Conservation (phyloP, 306 rosid species). For the Casuarina glauca region DNA sequence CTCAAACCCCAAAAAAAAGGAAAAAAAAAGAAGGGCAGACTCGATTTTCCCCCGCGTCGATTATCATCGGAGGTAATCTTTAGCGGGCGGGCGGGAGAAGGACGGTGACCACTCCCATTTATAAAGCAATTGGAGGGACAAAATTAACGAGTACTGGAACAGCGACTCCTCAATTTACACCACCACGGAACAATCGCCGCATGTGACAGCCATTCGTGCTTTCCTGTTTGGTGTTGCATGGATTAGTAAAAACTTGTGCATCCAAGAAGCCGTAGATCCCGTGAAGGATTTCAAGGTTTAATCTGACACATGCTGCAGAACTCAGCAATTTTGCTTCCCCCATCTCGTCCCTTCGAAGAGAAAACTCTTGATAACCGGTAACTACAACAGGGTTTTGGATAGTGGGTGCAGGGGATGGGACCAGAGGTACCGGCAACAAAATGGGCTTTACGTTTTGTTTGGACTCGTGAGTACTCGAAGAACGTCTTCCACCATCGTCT, state of each 20-base stretch:
- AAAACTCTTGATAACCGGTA: neutral
- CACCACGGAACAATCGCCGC: neutral
- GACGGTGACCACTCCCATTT: slow-evolving; percentile 18
- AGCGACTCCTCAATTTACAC: neutral
- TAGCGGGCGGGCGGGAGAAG: slow-evolving; percentile 25
- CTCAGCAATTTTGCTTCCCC: neutral
- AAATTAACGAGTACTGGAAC: neutral
- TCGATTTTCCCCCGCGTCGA: neutral
- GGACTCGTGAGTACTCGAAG: neutral
- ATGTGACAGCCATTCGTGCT: neutral
- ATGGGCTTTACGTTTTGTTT: slow-evolving; percentile 30
- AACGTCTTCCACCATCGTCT: neutral
- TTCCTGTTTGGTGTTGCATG: neutral
- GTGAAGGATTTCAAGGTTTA: too few species aligned
- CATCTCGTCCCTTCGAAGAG: too few species aligned
- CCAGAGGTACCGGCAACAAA: slow-evolving; percentile 29
- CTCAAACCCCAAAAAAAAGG: neutral
- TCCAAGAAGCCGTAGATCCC: too few species aligned
- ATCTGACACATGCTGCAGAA: neutral
- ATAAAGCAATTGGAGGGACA: neutral
- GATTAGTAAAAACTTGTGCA: neutral
- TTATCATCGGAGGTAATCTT: neutral
- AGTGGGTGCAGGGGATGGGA: slow-evolving; percentile 18
- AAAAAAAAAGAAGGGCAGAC: slow-evolving; percentile 7
- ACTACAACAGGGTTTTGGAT: neutral